These are phyloP conservation scores for Durusdinium trenchii DNA, from an alignment of 73 alveolate species.

Conservation along the genomic window DNA sequence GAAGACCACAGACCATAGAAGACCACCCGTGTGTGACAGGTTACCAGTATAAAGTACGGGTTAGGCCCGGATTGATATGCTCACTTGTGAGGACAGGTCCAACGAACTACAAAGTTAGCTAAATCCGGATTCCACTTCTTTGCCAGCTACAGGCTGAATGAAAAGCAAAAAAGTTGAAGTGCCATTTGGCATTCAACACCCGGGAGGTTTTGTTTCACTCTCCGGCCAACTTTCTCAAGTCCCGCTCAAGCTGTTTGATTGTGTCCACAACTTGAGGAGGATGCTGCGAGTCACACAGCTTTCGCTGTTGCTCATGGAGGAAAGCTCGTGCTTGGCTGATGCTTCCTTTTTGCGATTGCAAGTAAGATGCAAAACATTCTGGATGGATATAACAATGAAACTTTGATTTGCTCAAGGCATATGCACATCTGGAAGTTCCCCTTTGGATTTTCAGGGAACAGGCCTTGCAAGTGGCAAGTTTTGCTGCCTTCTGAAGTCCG, in stretches of 20 bases:
- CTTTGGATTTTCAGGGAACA: background rate
- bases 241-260: background rate
- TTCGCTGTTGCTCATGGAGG: background rate
- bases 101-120: too few relatives aligned
- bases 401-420: background rate
- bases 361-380: background rate
- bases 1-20: too few relatives aligned
- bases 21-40: too few relatives aligned
- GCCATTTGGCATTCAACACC: too few relatives aligned
- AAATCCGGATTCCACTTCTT: too few relatives aligned
- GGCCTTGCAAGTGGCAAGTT: background rate
- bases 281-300: background rate
- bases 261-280: background rate
- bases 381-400: background rate
- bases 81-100: too few relatives aligned
- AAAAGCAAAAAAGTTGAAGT: too few relatives aligned
- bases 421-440: background rate
- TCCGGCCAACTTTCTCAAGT: background rate
- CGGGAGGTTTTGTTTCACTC: background rate
- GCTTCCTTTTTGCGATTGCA: background rate
- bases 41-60: too few relatives aligned
- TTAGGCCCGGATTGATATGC: too few relatives aligned
- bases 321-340: background rate
- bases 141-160: too few relatives aligned
- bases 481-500: background rate